Percentiles rank a stretch among this genome's conserved stretches.
These are phyloP conservation scores for Leishmania tarentolae DNA, from an alignment of 208 protist species.

Conservation along the genomic window DNA sequence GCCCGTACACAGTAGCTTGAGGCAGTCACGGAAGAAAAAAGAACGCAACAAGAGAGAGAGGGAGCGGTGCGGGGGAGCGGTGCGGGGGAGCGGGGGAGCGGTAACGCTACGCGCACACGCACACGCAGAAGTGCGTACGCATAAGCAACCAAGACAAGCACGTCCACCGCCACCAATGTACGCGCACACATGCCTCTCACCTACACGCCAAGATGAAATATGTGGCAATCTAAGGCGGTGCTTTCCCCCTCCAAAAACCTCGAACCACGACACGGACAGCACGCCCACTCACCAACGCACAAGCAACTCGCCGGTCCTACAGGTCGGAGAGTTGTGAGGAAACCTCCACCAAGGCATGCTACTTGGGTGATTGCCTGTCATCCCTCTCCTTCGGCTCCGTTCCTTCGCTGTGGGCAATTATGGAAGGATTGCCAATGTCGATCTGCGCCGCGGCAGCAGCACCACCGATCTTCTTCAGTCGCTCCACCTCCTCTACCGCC, in stretches of 20 bases:
- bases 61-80: background rate
- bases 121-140: background rate
- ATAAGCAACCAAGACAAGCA: background rate
- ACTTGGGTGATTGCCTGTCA: background rate
- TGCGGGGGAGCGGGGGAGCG: background rate
- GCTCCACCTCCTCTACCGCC: slow-evolving; percentile 70
- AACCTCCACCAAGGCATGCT: background rate
- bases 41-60: background rate
- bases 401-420: background rate
- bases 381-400: background rate
- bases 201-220: background rate
- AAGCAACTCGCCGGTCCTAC: background rate
- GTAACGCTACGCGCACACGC: background rate
- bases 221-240: background rate
- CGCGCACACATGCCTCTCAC: background rate
- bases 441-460: slow-evolving; percentile 30
- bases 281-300: background rate
- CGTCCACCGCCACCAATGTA: background rate
- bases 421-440: slow-evolving; percentile 7
- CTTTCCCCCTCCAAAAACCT: background rate
- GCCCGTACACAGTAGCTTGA: background rate
- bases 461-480: slow-evolving; percentile 41
- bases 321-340: background rate
- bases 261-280: background rate
- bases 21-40: background rate